These are phyloP conservation scores for Trametes versicolor DNA, from an alignment of 1,284 basidiomycete genomes.

Conservation along the genomic window DNA sequence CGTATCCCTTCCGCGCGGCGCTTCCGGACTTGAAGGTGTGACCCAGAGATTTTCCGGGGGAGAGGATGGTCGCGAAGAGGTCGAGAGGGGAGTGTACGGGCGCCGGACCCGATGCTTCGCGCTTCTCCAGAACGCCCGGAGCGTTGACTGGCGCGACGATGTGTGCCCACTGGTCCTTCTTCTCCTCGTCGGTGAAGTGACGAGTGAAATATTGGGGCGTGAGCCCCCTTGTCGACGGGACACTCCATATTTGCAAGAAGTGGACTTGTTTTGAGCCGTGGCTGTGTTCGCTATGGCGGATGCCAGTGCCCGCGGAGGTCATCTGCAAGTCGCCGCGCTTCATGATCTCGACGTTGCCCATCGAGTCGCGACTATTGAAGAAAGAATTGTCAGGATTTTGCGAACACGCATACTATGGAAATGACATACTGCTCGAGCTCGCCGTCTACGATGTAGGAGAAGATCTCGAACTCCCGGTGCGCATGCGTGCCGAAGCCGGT, in stretches of 20 bases:
- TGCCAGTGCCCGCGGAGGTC: slow-evolving; percentile 90
- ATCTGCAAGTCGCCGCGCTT: slow-evolving; percentile 91
- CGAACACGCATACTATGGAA: no score
- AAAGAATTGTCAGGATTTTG: not conserved
- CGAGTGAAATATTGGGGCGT: slow-evolving; percentile 86
- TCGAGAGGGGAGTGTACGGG: slow-evolving; percentile 74
- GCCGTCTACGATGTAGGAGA: slow-evolving; percentile 86
- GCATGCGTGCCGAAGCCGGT: slow-evolving; percentile 90
- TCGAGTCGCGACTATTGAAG: slow-evolving; percentile 76
- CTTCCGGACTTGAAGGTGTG: slow-evolving; percentile 52
- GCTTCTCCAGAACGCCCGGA: slow-evolving; percentile 61
- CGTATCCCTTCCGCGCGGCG: slow-evolving; percentile 21
- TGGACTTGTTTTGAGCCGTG: slow-evolving; percentile 71
- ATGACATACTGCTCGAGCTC: slow-evolving; percentile 76
- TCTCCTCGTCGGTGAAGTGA: slow-evolving; percentile 86
- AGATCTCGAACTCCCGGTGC: slow-evolving; percentile 92
- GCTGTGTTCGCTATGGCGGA: slow-evolving; percentile 83
- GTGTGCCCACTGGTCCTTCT: slow-evolving; percentile 72
- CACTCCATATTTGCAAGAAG: slow-evolving; percentile 91
- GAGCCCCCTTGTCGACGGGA: slow-evolving; percentile 66
- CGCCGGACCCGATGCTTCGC: slow-evolving; percentile 78
- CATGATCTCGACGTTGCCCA: slow-evolving; percentile 91
- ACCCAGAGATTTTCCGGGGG: slow-evolving; percentile 59
- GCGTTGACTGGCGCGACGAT: slow-evolving; percentile 77
- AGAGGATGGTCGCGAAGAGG: slow-evolving; percentile 74